A percentile compares a stretch with the other conserved stretches of the same genome.
Conservation (phyloP, 768 basidiomycete species). For the Amanita pseudoporphyria region DNA sequence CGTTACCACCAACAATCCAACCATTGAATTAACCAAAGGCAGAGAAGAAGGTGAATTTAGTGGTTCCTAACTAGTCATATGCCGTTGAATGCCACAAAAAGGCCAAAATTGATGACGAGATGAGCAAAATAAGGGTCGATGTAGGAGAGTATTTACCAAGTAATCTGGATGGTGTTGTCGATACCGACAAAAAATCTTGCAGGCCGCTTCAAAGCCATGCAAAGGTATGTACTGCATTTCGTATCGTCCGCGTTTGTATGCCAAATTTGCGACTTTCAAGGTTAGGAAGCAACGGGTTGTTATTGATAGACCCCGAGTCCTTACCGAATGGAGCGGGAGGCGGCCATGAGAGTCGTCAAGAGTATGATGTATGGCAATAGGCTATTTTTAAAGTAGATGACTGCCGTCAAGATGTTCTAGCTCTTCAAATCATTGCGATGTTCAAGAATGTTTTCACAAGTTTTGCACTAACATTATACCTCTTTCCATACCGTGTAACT, state of each 20-base stretch:
- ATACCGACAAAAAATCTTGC: conserved; percentile 94
- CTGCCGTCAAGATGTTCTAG: conserved; percentile 97
- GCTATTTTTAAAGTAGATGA: conserved; percentile 99
- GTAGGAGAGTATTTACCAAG: conserved; percentile 96
- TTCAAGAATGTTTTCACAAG: conserved; percentile 96
- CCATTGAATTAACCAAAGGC: conserved; percentile 78
- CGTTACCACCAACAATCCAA: conserved; percentile 70
- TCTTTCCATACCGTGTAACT: conserved; percentile 94
- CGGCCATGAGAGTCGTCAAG: conserved; percentile 43
- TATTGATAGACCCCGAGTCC: conserved; percentile 62
- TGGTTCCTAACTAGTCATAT: not conserved
- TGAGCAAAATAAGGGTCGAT: conserved; percentile 90
- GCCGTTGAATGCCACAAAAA: conserved; percentile 19
- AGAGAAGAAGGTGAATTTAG: conserved; percentile 77
- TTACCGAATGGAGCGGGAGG: conserved; percentile 55
- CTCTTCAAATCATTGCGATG: conserved; percentile 96
- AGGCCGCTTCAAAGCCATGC: conserved; percentile 95
- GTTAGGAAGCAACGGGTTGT: conserved; percentile 79
- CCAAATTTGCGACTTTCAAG: conserved; percentile 65
- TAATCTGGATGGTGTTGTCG: conserved; percentile 96
- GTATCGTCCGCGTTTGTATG: not conserved
- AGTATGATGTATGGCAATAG: conserved; percentile 92
- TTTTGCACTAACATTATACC: conserved; percentile 82
- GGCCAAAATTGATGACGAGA: conserved; percentile 99
- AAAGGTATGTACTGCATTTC: conserved; percentile 47